Conservation (phyloP, 148 eudicot species). For the Camellia lanceoleosa region DNA sequence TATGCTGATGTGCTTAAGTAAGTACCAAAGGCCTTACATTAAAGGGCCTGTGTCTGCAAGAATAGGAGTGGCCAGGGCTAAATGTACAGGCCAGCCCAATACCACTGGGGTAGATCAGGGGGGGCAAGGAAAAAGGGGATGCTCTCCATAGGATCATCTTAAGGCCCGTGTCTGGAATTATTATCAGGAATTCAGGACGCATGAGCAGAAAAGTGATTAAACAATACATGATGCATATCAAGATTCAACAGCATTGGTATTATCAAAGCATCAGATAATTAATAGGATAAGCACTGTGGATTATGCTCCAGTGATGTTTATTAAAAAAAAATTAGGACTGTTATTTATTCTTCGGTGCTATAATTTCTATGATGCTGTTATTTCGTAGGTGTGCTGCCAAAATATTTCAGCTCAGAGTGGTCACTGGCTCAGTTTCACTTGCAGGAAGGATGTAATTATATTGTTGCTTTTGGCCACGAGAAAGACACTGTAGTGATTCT, state of each 20-base stretch:
- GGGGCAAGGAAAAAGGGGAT: no score
- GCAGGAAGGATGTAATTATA: conserved; percentile 48
- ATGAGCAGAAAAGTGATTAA: no score
- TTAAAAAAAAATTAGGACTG: not conserved
- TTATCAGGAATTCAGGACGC: no score
- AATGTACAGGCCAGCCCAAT: no score
- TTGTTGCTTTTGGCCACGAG: conserved; percentile 58
- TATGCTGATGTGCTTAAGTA: no score
- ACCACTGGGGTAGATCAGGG: no score
- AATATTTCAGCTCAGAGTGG: conserved; percentile 69
- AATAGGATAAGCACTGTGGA: not conserved
- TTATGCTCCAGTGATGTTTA: not conserved
- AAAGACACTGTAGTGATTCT: conserved; percentile 53
- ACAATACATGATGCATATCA: no score
- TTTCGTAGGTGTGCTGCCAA: conserved; percentile 60
- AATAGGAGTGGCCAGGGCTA: no score
- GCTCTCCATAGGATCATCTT: no score
- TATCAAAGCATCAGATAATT: not conserved
- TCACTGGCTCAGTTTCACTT: conserved; percentile 63
- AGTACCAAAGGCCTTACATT: no score
- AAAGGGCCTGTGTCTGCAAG: no score
- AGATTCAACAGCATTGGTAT: not conserved
- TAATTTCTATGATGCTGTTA: conserved; percentile 11
- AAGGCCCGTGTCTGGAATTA: no score
- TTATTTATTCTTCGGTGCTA: not conserved